Percentiles rank a stretch among this genome's conserved stretches.
These are phyloP conservation scores for Pestalotiopsis sp. DNA, from an alignment of 2,329 filamentous ascomycete species.

Conservation along the genomic window DNA sequence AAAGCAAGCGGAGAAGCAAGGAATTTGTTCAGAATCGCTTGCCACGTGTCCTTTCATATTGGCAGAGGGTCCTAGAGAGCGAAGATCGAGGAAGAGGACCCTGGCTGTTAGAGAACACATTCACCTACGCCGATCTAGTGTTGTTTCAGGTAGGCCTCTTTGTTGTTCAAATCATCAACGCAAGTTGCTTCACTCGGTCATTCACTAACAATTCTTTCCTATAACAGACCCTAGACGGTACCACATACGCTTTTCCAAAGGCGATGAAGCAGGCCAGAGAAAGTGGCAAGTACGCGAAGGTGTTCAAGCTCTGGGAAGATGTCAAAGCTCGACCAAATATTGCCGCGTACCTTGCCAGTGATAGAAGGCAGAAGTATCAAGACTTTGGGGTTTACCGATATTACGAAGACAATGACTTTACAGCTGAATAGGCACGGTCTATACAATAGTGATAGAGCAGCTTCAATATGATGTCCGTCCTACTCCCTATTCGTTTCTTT, in stretches of 20 bases:
- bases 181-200: too few species aligned
- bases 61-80: conserved; percentile 63
- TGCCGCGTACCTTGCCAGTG: conserved; percentile 68
- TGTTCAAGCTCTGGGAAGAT: conserved; percentile 65
- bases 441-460: too few species aligned
- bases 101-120: conserved; percentile 63
- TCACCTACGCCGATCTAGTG: conserved; percentile 73
- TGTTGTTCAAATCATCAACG: not conserved
- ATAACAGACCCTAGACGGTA: conserved; percentile 40
- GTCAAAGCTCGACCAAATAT: conserved; percentile 65
- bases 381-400: conserved; percentile 66
- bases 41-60: conserved; percentile 72
- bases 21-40: conserved; percentile 64
- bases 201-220: too few species aligned
- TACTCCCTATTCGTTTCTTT: too few species aligned
- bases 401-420: conserved; percentile 70
- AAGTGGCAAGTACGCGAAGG: conserved; percentile 55
- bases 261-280: conserved; percentile 57
- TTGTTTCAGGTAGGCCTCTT: conserved; percentile 62
- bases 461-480: too few species aligned
- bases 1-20: conserved; percentile 58
- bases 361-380: conserved; percentile 61
- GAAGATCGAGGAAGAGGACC: conserved; percentile 57
- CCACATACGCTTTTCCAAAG: conserved; percentile 69
- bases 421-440: not conserved